Percentiles rank a stretch among this genome's conserved stretches.
Evolutionary conservation across 2,329 filamentous ascomycete species (phyloP).

Genomic region (Aspergillus sp.): DNA sequence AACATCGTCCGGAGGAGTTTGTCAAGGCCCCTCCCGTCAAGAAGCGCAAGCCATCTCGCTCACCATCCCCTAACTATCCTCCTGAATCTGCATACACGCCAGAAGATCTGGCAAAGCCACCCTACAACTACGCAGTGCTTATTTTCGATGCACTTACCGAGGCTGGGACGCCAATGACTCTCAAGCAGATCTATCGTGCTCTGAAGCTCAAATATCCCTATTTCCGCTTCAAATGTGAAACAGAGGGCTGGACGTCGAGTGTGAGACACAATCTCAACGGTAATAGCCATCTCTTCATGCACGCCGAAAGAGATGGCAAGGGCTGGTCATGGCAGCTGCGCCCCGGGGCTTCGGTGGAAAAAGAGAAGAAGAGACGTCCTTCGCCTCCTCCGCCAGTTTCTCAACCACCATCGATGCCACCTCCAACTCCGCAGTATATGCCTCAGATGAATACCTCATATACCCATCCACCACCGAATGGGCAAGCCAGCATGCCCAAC

Average conservation of each 20-base stretch:
- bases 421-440: conserved; percentile 34
- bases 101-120: conserved; percentile 61
- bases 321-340: conserved; percentile 63
- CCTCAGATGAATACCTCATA: conserved; percentile 32
- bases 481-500: conserved; percentile 28
- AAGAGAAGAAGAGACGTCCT: conserved; percentile 53
- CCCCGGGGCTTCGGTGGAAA: conserved; percentile 58
- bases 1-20: conserved; percentile 40
- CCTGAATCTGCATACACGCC: conserved; percentile 59
- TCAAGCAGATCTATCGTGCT: conserved; percentile 65
- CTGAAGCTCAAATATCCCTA: conserved; percentile 63
- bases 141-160: conserved; percentile 63
- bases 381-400: conserved; percentile 38
- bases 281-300: conserved; percentile 57
- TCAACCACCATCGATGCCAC: conserved; percentile 25
- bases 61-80: conserved; percentile 60
- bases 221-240: conserved; percentile 60
- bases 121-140: conserved; percentile 61
- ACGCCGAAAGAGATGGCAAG: conserved; percentile 60
- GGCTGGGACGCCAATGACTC: conserved; percentile 56
- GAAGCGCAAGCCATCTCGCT: conserved; percentile 53
- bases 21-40: conserved; percentile 46
- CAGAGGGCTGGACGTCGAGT: conserved; percentile 65
- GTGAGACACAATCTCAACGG: conserved; percentile 62
- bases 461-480: conserved; percentile 23